Conservation (phyloP, 2,329 filamentous ascomycete species). For the Ophiostoma ips region DNA sequence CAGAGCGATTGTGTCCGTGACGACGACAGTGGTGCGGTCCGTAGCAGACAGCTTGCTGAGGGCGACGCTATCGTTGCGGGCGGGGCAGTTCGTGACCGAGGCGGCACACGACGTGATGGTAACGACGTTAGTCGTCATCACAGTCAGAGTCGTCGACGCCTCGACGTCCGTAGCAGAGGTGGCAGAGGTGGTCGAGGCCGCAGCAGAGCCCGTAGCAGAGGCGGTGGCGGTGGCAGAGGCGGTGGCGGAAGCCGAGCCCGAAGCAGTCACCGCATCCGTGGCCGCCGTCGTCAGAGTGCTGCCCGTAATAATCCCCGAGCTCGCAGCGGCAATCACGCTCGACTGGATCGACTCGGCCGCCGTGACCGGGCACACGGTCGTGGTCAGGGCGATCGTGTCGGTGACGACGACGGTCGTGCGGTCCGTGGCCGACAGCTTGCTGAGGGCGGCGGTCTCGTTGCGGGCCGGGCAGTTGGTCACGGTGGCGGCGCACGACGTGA, state of each 20-base stretch:
- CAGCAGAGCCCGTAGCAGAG: no score
- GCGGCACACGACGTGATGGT: slow-evolving; percentile 16
- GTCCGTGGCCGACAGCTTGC: slow-evolving; percentile 18
- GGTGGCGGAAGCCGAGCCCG: no score
- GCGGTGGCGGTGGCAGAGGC: no score
- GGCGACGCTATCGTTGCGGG: slow-evolving; percentile 23
- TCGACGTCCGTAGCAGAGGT: not conserved
- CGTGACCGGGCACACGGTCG: slow-evolving; percentile 29
- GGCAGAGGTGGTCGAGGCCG: not conserved
- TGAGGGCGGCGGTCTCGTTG: slow-evolving; percentile 25
- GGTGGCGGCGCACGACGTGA: slow-evolving; percentile 15
- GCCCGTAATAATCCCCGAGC: slow-evolving; percentile 22
- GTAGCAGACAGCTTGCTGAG: slow-evolving; percentile 20
- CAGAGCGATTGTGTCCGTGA: slow-evolving; percentile 26
- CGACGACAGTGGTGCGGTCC: slow-evolving; percentile 18
- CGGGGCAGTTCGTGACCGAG: slow-evolving; percentile 16
- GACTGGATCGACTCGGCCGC: slow-evolving; percentile 25
- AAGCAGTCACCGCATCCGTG: slow-evolving; percentile 19
- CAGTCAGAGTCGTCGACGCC: slow-evolving; percentile 25
- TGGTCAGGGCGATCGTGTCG: slow-evolving; percentile 24
- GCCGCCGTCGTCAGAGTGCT: slow-evolving; percentile 25
- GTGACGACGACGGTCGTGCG: slow-evolving; percentile 23
- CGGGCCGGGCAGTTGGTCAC: slow-evolving; percentile 16
- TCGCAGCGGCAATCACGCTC: slow-evolving; percentile 20
- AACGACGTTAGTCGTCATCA: slow-evolving; percentile 29